Conservation (phyloP, 306 rosid genomes). For the Pachyrhizus erosus region DNA sequence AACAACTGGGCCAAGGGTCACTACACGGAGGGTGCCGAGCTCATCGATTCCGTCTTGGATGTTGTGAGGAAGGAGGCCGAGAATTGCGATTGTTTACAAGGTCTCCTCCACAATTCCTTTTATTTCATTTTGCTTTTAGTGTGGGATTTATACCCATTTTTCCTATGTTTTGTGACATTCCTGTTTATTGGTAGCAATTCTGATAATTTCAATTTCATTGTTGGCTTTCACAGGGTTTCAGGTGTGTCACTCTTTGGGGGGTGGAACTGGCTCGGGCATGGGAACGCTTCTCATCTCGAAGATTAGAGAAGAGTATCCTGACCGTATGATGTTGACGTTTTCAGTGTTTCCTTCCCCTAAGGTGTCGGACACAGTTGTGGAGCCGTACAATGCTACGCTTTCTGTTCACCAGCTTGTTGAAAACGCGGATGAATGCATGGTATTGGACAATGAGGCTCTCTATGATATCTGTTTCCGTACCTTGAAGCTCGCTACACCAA, state of each 20-base stretch:
- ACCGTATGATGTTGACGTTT: conserved; percentile 75
- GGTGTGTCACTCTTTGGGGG: conserved; percentile 72
- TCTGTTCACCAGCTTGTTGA: conserved; percentile 92
- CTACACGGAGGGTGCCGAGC: conserved; percentile 71
- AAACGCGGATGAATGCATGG: conserved; percentile 93
- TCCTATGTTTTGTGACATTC: no score
- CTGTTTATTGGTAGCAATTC: neutral
- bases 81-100: conserved; percentile 78
- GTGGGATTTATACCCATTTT: no score
- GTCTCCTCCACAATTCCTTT: conserved; percentile 28
- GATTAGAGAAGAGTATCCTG: conserved; percentile 74
- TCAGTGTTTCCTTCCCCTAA: conserved; percentile 87
- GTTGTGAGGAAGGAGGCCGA: conserved; percentile 77
- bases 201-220: neutral
- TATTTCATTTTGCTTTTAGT: no score
- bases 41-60: conserved; percentile 68
- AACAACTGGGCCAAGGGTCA: conserved; percentile 71
- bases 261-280: conserved; percentile 81
- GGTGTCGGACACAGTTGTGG: conserved; percentile 92
- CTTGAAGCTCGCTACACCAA: conserved; percentile 80
- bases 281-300: conserved; percentile 72
- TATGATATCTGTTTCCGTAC: conserved; percentile 89
- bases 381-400: conserved; percentile 89
- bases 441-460: conserved; percentile 86
- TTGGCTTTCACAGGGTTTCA: conserved; percentile 59